These are phyloP conservation scores for Penicillium sp. DNA, from an alignment of 2,329 filamentous ascomycete genomes.

Conservation along the genomic window DNA sequence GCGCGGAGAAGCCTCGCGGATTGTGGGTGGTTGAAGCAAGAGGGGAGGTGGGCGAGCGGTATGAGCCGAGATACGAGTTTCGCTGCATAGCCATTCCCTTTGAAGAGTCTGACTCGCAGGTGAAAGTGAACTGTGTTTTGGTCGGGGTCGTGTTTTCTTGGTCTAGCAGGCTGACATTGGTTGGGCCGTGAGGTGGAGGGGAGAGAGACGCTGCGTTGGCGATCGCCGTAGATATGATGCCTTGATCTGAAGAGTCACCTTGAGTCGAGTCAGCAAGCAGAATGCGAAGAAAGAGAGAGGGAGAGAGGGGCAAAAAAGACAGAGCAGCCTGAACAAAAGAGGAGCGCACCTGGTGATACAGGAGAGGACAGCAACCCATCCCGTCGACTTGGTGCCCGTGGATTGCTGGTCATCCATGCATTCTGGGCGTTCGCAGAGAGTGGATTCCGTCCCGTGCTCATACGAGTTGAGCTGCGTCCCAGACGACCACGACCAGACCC, in stretches of 20 bases:
- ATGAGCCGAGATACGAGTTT: constrained; percentile 38
- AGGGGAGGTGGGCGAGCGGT: constrained; percentile 29
- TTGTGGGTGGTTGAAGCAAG: constrained; percentile 29
- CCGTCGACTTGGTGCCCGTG: constrained; percentile 44
- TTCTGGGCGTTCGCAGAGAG: constrained; percentile 55
- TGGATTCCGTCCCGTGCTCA: constrained; percentile 56
- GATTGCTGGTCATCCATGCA: constrained; percentile 46
- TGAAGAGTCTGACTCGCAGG: constrained; percentile 82
- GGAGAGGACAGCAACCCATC: constrained; percentile 43
- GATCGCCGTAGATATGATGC: constrained; percentile 89
- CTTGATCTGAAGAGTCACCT: constrained; percentile 51
- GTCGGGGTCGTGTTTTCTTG: constrained; percentile 62
- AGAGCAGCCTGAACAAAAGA: constrained; percentile 11
- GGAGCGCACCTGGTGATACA: constrained; percentile 30
- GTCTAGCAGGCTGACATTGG: constrained; percentile 72
- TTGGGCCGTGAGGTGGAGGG: constrained; percentile 57
- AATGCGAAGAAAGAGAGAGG: not conserved
- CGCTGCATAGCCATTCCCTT: constrained; percentile 70
- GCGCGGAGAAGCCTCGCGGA: constrained; percentile 43
- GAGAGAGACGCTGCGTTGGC: constrained; percentile 73
- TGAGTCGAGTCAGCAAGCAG: constrained; percentile 11
- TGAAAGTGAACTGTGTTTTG: constrained; percentile 92
- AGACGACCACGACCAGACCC: constrained; percentile 80
- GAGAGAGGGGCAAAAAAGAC: constrained; percentile 5
- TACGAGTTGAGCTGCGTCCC: constrained; percentile 50